Evolutionary conservation across 176 grass and related monocot species (phyloP).

Genomic region (Zea mays): Zm-B73-REFERENCE-NAM-5.0 NC_050104.1:140634001-140634500

Average conservation of each 20-base stretch:
- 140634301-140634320: conserved; percentile 30
- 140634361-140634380: conserved; percentile 26
- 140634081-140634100: conserved; percentile 36
- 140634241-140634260: conserved; percentile 6
- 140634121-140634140: not conserved
- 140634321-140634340: conserved; percentile 35
- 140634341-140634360: not conserved
- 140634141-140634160: not conserved
- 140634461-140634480: not conserved
- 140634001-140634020: conserved; percentile 54
- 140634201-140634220: conserved; percentile 30
- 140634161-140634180: conserved; percentile 31
- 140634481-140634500: conserved; percentile 44
- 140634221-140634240: not conserved
- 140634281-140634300: conserved; percentile 38
- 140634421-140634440: conserved; percentile 4
- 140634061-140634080: conserved; percentile 61
- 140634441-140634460: conserved; percentile 38
- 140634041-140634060: conserved; percentile 48
- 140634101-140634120: conserved; percentile 1
- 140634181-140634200: conserved; percentile 25
- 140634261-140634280: conserved; percentile 23
- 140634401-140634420: conserved; percentile 19
- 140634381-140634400: conserved; percentile 36
- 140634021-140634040: conserved; percentile 63